Base-by-base conservation (phyloP, 257 asterid species). In the Ilex asprella region DNA sequence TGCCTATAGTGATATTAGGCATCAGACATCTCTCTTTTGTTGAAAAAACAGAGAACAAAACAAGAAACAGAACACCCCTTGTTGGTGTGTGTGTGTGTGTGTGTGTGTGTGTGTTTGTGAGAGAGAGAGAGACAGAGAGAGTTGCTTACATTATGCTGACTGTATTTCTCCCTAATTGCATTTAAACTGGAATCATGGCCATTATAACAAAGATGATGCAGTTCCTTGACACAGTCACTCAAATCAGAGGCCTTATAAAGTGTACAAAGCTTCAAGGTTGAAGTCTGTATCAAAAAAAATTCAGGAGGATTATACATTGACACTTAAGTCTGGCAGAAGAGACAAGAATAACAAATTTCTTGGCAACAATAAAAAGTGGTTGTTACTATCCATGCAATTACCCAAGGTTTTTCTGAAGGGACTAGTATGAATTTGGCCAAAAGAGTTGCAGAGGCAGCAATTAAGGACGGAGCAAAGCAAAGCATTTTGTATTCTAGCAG, bases 151-250 rank as follows among this genome's bases (percentile, higher is more conserved):
- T 86, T 92, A 54, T 92, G 99, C 70, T 92, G 99, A 58, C 97
- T 85, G 78, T 92, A 92, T 61, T 89, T 92, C 75, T 92, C 96
- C 70, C 97, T 76, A 41, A 89, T 64, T 31, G 99, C 97, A 30
- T 96, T 94, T 63, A 89, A 79, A 66, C 73, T 83, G 41, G 96
- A 89, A 60, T 61, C 74, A 44, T 35, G 56, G 65, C 73, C 69
- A 14, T 63, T 58, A 66, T 62, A 55, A 62, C 72, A 71, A n/a
- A 76, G 76, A 60, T 56, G 52, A 55, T 82, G 81, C 30, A 82
- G 70, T 58, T 78, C 85, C 76, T 58, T 50, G 15, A 71, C 79
- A 67, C 87, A 82, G 14, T 76, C 85, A 15, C 21, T 77, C 58
- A 82, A 53, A 61, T 79, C 75, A 61, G 78, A 74, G 7, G 87